Evolutionary conservation across 73 alveolate genomes (phyloP), one percentile per base, ranked within the genome.

Genomic region (Paramecium sonneborni): DNA sequence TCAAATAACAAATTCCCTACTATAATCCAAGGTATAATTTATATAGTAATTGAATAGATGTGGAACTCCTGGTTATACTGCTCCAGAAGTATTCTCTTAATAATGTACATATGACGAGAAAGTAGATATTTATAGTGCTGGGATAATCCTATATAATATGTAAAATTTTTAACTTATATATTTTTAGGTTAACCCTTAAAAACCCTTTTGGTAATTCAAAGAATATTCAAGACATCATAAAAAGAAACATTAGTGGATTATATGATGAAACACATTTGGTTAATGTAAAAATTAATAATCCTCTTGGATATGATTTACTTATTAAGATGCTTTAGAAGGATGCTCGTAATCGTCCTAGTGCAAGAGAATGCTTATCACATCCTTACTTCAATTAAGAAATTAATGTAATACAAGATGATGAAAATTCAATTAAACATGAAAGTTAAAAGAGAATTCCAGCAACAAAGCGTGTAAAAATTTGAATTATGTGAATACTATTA

Each of bases 21-120:
- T 35, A 35, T 72, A 72, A 72, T 10, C 86, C 86, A 2, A 72
- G 86, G 84, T 62, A 26, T 23, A 3, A 30, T 30, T 30, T 62
- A 30, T 6, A 62, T 26, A 37, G 26, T 72, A 23, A 34, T 12
- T 62, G 10, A 30, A 30, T 74, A 26, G 90, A 90, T 95, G 98
- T 48, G 98, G 98, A 11, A 93, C 98, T 43, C 96, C 96, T 20
- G 93, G 95, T 1, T 93, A 93, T 44, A 89, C 93, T 14, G 96
- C 98, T 14, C 98, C 98, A 24, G 98, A 95, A 92, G 85, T 95
- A 8, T 46, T 92, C 52, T 10, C 10, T 7, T 12, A 39, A 14
- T 37, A 82, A 23, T 79, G 92, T 28, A 28, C 4, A 14, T 90
- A 90, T 76, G 87, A 74, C 3, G 86, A 56, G 30, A 88, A 92